Evolutionary conservation across 192 early-diverging fungal species (phyloP), one percentile per base, ranked within the genome.

Genomic region (Entomortierella lignicola): DNA sequence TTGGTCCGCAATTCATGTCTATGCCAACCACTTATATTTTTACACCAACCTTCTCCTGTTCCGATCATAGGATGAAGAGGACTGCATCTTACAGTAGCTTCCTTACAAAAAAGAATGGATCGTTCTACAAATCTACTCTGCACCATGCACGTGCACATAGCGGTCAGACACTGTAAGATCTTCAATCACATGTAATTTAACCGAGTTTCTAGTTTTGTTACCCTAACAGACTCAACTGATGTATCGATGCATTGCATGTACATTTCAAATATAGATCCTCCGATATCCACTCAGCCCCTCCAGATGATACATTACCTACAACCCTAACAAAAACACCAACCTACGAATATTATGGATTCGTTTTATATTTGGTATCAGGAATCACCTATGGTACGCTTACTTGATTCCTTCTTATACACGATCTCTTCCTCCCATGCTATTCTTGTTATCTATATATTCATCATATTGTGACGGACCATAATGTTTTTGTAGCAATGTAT

Each of bases 261-360:
- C n/a, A n/a, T n/a, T n/a, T n/a, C n/a, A n/a, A 27, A 17, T 52
- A 29, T 44, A 79, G 75, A 47, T 29, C 62, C n/a, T 56, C 54
- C 25, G 75, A 79, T 25, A 41, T 42, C n/a, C 65, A 79, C 21
- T 30, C 55, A 1, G 27, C 75, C 4, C 63, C 75, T 11, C 60
- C 51, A 34, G 75, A 79, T 17, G 75, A 79, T 31, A 70, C 75
- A 26, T 56, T 77, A 15, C 82, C 82, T n/a, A 83, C 82, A 25
- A 83, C 71, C 1, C 27, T 85, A 42, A 87, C 87, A 42, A 91
- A 91, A 51, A 93, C 89, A 13, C 92, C 92, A 17, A 88, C 91
- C 0, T 91, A 90, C 71, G 94, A 96, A 63, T 95, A 94, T 83
- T 95, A 95, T 75, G 95, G 95, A 21, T 96, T 96, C 81, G 93